Conservation (phyloP, 495 filamentous ascomycete species). For the Daldinia loculata region DNA sequence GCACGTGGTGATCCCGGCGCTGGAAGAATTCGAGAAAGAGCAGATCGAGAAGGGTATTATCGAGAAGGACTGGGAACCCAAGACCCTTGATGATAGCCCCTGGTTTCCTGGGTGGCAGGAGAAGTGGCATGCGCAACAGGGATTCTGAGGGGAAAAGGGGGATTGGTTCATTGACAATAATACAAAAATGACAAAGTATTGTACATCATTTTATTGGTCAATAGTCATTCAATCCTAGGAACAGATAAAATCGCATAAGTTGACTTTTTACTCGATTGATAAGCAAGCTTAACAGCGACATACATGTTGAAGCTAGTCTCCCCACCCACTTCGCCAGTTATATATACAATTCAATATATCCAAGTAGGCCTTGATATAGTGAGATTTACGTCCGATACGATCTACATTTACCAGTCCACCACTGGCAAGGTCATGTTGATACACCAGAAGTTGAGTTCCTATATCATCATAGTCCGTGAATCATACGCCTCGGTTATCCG, state of each 20-base stretch:
- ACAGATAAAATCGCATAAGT: not conserved
- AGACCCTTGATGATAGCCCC: slow-evolving; percentile 82
- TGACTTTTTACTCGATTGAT: not conserved
- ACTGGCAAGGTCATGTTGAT: slow-evolving; percentile 16
- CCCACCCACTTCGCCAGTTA: not conserved
- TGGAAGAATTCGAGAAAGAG: slow-evolving; percentile 74
- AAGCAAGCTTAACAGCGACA: not conserved
- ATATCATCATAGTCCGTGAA: slow-evolving; percentile 22
- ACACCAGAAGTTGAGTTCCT: slow-evolving; percentile 38
- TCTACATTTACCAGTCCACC: not conserved
- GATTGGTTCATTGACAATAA: not conserved
- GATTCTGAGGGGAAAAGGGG: slow-evolving; percentile 53
- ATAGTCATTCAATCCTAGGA: not conserved
- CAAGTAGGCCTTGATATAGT: slow-evolving; percentile 1
- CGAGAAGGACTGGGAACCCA: slow-evolving; percentile 70
- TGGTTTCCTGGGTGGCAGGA: slow-evolving; percentile 85
- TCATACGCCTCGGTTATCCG: not conserved
- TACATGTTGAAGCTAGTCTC: not conserved
- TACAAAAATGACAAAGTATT: not conserved
- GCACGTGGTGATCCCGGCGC: slow-evolving; percentile 72
- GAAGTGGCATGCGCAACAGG: slow-evolving; percentile 83
- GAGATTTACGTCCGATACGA: not conserved
- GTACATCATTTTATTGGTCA: not conserved
- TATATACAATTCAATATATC: slow-evolving; percentile 32
- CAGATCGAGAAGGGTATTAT: slow-evolving; percentile 72